Evolutionary conservation across 768 basidiomycete species (phyloP).

Genomic region (Boletus speciosus): DNA sequence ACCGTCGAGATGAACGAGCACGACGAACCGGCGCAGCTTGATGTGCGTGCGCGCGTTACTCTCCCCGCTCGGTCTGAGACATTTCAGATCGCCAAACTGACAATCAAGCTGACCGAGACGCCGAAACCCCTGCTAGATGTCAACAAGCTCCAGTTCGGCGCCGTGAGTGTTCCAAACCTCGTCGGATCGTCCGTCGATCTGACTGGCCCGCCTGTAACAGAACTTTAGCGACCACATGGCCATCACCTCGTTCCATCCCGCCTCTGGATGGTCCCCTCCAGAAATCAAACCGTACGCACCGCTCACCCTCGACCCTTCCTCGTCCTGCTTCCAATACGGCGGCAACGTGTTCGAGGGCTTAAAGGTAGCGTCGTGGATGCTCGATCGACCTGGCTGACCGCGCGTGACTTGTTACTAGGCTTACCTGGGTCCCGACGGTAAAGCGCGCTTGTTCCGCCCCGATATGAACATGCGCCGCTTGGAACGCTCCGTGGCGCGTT

Average conservation of each 20-base stretch:
- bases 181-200: background rate
- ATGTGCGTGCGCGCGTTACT: slow-evolving; percentile 14
- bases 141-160: slow-evolving; percentile 53
- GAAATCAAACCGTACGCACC: slow-evolving; percentile 71
- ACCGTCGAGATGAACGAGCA: background rate
- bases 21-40: slow-evolving; percentile 8
- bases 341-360: slow-evolving; percentile 59
- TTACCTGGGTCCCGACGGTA: slow-evolving; percentile 67
- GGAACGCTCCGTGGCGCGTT: slow-evolving; percentile 59
- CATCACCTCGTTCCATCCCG: slow-evolving; percentile 56
- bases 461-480: slow-evolving; percentile 84
- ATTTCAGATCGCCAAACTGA: slow-evolving; percentile 53
- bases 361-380: slow-evolving; percentile 39
- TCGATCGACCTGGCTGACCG: too few relatives aligned
- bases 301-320: slow-evolving; percentile 53
- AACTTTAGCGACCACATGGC: slow-evolving; percentile 69
- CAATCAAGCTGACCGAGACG: slow-evolving; percentile 41
- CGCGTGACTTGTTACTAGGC: slow-evolving; percentile 40
- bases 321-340: slow-evolving; percentile 61
- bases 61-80: background rate
- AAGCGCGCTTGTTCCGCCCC: slow-evolving; percentile 76
- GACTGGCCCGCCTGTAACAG: background rate
- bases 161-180: slow-evolving; percentile 31
- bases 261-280: slow-evolving; percentile 65
- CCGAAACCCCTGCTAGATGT: slow-evolving; percentile 50